Conservation (phyloP, 768 basidiomycete genomes). For the Trametes gibbosa region DNA sequence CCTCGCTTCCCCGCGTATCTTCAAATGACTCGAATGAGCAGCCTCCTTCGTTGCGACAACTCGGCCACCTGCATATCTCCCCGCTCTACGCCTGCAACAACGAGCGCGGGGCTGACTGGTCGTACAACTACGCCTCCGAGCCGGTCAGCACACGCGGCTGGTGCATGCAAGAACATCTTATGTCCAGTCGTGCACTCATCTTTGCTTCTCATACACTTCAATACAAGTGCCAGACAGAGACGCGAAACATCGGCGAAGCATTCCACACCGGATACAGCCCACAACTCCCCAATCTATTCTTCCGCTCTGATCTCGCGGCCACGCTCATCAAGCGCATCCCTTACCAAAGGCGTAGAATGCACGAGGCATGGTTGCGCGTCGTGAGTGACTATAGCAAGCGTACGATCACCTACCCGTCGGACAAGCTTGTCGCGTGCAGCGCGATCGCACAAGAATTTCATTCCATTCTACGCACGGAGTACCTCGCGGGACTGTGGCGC, state of each 20-base stretch:
- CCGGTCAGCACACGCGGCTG: constrained; percentile 9
- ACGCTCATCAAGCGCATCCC: not conserved
- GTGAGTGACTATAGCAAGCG: constrained; percentile 8
- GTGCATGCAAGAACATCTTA: constrained; percentile 13
- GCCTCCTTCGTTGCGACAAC: no score
- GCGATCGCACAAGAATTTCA: constrained; percentile 12
- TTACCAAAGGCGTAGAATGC: not conserved
- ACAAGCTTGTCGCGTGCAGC: constrained; percentile 14
- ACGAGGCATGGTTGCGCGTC: constrained; percentile 1
- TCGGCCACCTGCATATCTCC: not conserved
- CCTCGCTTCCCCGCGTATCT: not conserved
- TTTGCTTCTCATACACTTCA: constrained; percentile 14
- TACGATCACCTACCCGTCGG: constrained; percentile 1
- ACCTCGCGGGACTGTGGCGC: constrained; percentile 13
- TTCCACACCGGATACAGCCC: not conserved
- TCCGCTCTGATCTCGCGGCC: not conserved
- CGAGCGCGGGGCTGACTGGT: not conserved
- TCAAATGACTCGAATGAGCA: no score
- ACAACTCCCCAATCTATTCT: not conserved
- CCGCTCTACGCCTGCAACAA: not conserved
- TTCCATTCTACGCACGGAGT: not conserved
- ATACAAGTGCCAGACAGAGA: constrained; percentile 8
- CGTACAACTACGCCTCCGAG: constrained; percentile 7
- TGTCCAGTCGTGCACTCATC: constrained; percentile 3
- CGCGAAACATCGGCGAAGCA: not conserved